Evolutionary conservation across 1,284 basidiomycete genomes (phyloP), one percentile per base, ranked within the genome.

Genomic region (Pulveroboletus sp.): DNA sequence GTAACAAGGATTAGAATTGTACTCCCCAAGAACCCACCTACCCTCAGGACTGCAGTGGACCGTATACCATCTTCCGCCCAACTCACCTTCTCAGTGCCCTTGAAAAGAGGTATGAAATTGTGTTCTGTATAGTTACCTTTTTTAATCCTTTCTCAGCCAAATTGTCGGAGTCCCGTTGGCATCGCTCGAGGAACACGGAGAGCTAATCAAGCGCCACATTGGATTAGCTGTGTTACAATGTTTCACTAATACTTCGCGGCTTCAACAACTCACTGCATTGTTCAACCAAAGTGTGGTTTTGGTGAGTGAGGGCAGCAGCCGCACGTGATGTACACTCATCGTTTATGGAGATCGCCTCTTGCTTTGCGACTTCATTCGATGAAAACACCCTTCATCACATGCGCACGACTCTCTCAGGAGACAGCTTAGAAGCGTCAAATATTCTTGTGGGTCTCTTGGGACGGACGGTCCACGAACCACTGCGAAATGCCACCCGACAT

Each of bases 341-440:
- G 29, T 42, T 16, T 41, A 10, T 51, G 16, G 61, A 77, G 75
- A 51, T 75, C 19, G 77, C 61, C n/a, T 69, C 69, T 21, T 79
- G 78, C 58, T 83, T 83, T 68, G 54, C 64, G 15, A 58, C 67
- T 10, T 73, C 75, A 7, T 76, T 76, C 56, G 73, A 76, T 33
- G 63, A 65, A 36, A 49, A 69, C n/a, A 60, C 52, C 39, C 61
- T 59, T 61, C 63, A 33, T 66, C 50, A 36, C 56, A 69, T 67
- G 32, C 56, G 24, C 33, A 40, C 26, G 19, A 47, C 9, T 35
- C 29, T 49, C 4, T 24, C 53, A 13, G 48, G n/a, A 43, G 54
- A 56, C 32, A 57, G 37, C 35, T 17, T 54, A 16, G 56, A 62
- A 26, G 49, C 57, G 3, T 61, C 61, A 17, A 57, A 50, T 21